A percentile compares a stretch with the other conserved stretches of the same genome.
These are phyloP conservation scores for Planoprotostelium fungivorum DNA, from an alignment of 78 protist genomes.

Conservation along the genomic window DNA sequence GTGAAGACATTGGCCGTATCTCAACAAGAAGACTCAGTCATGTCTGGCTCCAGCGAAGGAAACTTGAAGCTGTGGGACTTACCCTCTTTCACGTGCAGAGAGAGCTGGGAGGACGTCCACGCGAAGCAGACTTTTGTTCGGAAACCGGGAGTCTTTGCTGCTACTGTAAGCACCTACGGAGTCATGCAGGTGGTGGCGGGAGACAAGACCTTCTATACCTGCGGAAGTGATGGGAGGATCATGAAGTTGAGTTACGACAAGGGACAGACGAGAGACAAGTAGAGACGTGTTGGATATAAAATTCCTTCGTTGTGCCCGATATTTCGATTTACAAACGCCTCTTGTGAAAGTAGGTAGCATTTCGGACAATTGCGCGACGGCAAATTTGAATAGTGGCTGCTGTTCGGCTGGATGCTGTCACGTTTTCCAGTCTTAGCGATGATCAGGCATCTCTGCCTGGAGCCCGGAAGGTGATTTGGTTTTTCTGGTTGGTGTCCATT, in stretches of 20 bases:
- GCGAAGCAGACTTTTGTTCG: conserved; percentile 56
- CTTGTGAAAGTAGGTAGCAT: too few relatives aligned
- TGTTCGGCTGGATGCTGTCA: too few relatives aligned
- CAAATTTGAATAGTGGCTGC: too few relatives aligned
- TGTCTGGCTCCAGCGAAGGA: conserved; percentile 44
- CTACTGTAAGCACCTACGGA: conserved; percentile 48
- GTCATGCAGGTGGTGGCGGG: conserved; percentile 51
- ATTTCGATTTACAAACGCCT: too few relatives aligned
- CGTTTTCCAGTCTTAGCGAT: too few relatives aligned
- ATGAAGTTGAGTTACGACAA: not conserved
- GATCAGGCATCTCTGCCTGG: too few relatives aligned
- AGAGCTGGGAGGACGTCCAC: conserved; percentile 44
- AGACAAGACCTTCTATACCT: conserved; percentile 27
- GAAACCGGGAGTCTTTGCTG: conserved; percentile 44
- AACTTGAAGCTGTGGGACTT: conserved; percentile 47
- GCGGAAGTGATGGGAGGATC: conserved; percentile 57
- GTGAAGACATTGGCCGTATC: conserved; percentile 38
- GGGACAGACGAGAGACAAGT: too few relatives aligned
- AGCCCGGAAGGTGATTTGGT: too few relatives aligned
- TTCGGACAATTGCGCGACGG: too few relatives aligned
- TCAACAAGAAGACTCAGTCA: conserved; percentile 30
- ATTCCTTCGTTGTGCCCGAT: too few relatives aligned
- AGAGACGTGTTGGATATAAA: too few relatives aligned
- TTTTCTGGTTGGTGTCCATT: too few relatives aligned
- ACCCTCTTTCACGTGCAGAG: conserved; percentile 31